Conservation (phyloP, 73 alveolate species). For the Breviolum minutum region DNA sequence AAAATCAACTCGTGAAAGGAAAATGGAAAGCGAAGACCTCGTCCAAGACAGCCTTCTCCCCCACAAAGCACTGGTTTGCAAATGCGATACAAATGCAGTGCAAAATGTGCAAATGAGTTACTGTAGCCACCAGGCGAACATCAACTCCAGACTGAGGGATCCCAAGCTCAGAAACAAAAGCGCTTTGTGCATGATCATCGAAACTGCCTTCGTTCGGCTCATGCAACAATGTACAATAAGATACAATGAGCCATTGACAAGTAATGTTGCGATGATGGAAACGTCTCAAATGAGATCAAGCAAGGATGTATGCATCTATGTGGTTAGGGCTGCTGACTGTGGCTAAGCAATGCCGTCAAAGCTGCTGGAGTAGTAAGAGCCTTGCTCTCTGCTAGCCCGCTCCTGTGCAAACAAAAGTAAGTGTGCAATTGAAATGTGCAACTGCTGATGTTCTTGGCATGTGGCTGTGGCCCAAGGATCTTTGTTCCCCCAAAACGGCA, state of each 20-base stretch:
- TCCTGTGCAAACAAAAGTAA: background rate
- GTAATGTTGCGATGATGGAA: too few relatives aligned
- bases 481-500: background rate
- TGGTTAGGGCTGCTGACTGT: too few relatives aligned
- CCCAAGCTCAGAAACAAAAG: conserved; percentile 58
- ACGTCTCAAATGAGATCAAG: too few relatives aligned
- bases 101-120: background rate
- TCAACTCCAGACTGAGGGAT: conserved; percentile 67
- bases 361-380: background rate
- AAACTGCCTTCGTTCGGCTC: background rate
- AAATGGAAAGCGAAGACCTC: background rate
- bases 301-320: too few relatives aligned
- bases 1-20: background rate
- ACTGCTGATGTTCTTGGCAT: background rate
- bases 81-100: background rate
- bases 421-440: background rate
- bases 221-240: background rate
- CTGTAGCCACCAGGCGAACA: conserved; percentile 77
- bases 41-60: too few relatives aligned
- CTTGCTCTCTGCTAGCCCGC: conserved; percentile 48
- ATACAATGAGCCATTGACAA: too few relatives aligned
- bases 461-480: too few relatives aligned
- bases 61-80: background rate
- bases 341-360: background rate
- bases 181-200: conserved; percentile 41